Base-by-base conservation (phyloP, 2,329 filamentous ascomycete genomes). In the Ceratocystis huliohia region DNA sequence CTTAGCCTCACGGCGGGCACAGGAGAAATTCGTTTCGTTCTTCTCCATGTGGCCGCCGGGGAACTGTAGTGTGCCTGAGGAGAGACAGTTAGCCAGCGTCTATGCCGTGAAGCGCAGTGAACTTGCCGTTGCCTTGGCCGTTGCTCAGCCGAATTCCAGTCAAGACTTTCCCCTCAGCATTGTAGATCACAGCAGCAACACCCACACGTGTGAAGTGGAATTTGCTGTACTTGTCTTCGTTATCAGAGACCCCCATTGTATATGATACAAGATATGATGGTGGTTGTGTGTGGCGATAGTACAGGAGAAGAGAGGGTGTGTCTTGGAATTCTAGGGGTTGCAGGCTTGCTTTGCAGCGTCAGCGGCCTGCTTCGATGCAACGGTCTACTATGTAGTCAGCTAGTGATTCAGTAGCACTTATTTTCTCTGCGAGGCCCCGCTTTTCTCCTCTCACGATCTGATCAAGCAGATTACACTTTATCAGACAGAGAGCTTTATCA, bases 1-100 rank as follows among this genome's bases (percentile, higher is more conserved):
- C 0, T 83, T 72, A 0, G 82, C 78, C 74, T 93, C 89, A 3
- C 89, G 81, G 61, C 76, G 79, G 0, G 88, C 87, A 67, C 88
- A 91, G 0, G 75, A 73, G 22, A 84, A 78, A 41, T 84, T 79
- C 1, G 78, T 78, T 72, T 93, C 89, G 69, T 82, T 81, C 66
- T 82, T 81, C 68, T 93, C 89, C 17, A 92, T 80, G 71, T 93
- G 88, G 0, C 89, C 89, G 25, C 89, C 89, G 0, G 89, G 88
- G 15, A 90, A 81, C 63, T 85, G 85, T 75, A 81, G 84, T 0
- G 82, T 85, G 0, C 82, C 85, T 82, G 41, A 10, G 57, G 64
- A 15, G n/a, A 41, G 30, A 45, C 5, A 28, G 5, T 41, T 64
- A 30, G 17, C 41, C 65, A 33, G 57, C 25, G 6, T 17, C 41